A percentile compares a stretch with the other conserved stretches of the same genome.
Conservation (phyloP, 2,329 filamentous ascomycete genomes). For the Verticillium klebahnii region DNA sequence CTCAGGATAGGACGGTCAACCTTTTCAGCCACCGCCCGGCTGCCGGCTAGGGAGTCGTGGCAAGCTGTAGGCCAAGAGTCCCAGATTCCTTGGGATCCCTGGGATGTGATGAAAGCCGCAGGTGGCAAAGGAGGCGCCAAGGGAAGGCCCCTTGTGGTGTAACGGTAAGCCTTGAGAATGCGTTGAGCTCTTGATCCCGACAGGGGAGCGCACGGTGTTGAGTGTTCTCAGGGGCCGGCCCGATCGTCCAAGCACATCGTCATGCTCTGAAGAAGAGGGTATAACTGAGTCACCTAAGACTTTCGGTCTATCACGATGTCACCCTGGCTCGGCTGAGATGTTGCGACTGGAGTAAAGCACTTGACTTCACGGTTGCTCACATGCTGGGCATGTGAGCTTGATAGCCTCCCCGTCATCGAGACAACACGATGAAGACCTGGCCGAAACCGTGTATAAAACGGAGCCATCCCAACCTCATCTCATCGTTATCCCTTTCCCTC, state of each 20-base stretch:
- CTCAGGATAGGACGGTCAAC: background rate
- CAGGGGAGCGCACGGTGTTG: background rate
- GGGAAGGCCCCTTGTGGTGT: background rate
- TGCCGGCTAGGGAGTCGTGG: background rate
- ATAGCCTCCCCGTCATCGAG: background rate
- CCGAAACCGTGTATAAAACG: conserved; percentile 8
- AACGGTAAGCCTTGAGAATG: background rate
- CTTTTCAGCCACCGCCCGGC: background rate
- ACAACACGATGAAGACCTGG: background rate
- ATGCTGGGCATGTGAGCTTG: background rate
- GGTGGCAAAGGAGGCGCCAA: conserved; percentile 1
- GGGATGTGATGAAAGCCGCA: background rate
- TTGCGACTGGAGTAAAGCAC: background rate
- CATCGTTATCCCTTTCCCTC: background rate
- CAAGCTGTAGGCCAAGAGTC: background rate
- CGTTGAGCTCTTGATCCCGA: background rate
- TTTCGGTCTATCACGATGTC: conserved; percentile 7
- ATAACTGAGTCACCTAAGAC: conserved; percentile 6
- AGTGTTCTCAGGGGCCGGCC: background rate
- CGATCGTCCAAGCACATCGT: conserved; percentile 2
- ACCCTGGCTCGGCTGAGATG: conserved; percentile 1
- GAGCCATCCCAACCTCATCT: background rate
- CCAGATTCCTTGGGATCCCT: background rate
- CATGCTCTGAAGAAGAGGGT: conserved; percentile 1
- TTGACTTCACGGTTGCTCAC: background rate